Percentiles rank a stretch among this genome's conserved stretches.
Evolutionary conservation across 1,284 basidiomycete species (phyloP).

Genomic region (Melampsora larici-populina): DNA sequence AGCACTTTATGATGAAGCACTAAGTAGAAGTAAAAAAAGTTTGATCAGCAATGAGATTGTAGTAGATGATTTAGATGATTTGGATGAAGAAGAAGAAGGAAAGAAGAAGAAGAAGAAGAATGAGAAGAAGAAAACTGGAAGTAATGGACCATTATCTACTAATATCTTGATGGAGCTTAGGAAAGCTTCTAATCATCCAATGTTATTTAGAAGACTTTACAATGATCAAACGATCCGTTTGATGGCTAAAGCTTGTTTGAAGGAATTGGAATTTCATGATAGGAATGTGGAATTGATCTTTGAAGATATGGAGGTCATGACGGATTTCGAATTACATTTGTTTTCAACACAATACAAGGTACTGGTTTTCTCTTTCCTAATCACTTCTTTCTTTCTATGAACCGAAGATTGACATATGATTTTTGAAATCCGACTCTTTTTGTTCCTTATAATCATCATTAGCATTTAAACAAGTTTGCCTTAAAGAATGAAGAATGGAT

Average conservation of each 20-base stretch:
- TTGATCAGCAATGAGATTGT: conserved; percentile 61
- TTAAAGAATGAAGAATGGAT: conserved; percentile 74
- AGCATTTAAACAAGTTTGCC: conserved; percentile 67
- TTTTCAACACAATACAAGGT: conserved; percentile 81
- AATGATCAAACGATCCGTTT: conserved; percentile 70
- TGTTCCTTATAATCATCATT: conserved; percentile 24
- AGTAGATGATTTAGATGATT: conserved; percentile 55
- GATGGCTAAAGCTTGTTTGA: conserved; percentile 77
- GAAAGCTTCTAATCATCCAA: conserved; percentile 92
- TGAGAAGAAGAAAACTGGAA: conserved; percentile 46
- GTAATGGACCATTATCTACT: conserved; percentile 55
- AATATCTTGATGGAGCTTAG: conserved; percentile 94
- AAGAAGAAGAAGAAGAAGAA: conserved; percentile 54
- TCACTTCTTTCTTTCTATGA: conserved; percentile 5
- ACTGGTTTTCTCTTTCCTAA: conserved; percentile 46
- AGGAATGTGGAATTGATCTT: conserved; percentile 70
- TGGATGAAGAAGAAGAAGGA: conserved; percentile 59
- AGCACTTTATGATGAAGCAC: conserved; percentile 77
- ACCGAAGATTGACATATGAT: no score
- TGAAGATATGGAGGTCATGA: conserved; percentile 69
- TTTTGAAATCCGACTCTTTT: no score
- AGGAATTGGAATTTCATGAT: conserved; percentile 83
- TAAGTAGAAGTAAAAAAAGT: conserved; percentile 77
- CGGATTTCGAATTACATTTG: conserved; percentile 82
- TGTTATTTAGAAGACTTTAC: conserved; percentile 84